Conservation (phyloP, 495 filamentous ascomycete genomes). For the Choiromyces venosus region DNA sequence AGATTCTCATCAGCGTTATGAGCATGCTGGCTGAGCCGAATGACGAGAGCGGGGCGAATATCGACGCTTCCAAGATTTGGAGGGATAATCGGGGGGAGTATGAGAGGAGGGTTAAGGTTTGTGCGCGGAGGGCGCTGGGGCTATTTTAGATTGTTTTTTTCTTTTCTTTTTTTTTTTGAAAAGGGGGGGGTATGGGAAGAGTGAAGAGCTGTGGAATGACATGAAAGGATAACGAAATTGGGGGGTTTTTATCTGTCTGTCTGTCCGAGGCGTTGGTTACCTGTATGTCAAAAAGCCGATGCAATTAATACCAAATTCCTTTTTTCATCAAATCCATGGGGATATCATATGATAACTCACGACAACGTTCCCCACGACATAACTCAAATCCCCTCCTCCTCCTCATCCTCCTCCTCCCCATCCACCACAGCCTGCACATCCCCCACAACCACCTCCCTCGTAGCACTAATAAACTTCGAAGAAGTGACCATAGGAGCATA, state of each 20-base stretch:
- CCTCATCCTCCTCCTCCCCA: background rate
- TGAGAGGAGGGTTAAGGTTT: constrained; percentile 73
- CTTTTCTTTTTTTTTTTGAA: background rate
- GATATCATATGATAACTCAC: too few relatives aligned
- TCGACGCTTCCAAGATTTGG: constrained; percentile 85
- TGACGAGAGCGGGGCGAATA: constrained; percentile 90
- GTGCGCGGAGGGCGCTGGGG: constrained; percentile 61
- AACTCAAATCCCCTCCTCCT: too few relatives aligned
- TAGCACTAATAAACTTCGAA: background rate
- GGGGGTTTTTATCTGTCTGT: background rate
- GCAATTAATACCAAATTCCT: constrained; percentile 1
- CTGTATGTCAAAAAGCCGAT: background rate
- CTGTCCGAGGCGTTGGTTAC: constrained; percentile 11
- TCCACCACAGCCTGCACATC: background rate
- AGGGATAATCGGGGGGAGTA: constrained; percentile 71
- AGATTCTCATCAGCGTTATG: constrained; percentile 86
- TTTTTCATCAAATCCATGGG: too few relatives aligned
- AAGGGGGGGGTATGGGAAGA: background rate
- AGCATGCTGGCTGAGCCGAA: constrained; percentile 90
- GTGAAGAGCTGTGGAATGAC: background rate
- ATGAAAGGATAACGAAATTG: background rate
- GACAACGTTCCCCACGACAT: too few relatives aligned
- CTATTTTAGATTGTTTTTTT: constrained; percentile 16
- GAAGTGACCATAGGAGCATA: constrained; percentile 20
- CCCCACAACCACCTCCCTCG: background rate